Base-by-base conservation (phyloP, 805 yeast genomes). In the Metschnikowia reukaufii region DNA sequence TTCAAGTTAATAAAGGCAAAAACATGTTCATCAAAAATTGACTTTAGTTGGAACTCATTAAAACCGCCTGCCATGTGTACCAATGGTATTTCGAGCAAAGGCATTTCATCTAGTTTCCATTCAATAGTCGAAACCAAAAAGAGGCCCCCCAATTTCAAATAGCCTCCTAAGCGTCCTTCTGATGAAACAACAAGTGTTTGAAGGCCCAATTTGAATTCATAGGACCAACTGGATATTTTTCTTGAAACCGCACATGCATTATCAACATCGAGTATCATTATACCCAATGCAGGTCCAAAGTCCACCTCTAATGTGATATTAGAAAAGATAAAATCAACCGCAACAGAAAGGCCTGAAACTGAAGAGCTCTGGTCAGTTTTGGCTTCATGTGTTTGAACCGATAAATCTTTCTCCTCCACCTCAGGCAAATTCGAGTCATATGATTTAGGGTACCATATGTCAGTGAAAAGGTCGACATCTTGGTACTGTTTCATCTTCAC, bases 401-500 rank as follows among this genome's bases (percentile, higher is more conserved):
- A 10, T 17, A 20, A 68, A 6, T 12, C 23, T 3, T 6, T 15
- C 12, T 36, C 34, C 20, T 31, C 45, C 10, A 6, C 21, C 29
- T 34, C 36, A 12, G 10, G 35, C 12, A 27, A 6, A 8, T 17
- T 39, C 4, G 41, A n/a, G 13, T 40, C 45, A 16, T 36, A 44
- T n/a, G 21, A 7, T 20, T 45, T 43, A 0, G 92, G 84, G 18
- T 77, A 61, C 97, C 97, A 90, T 27, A 88, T 81, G 65, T 91
- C 96, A 46, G 74, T 73, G 66, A 94, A 94, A 21, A 91, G 65
- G 43, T 86, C 84, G 46, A 92, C 65, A 62, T 94, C 97, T 61
- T 91, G 97, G 42, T 87, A 73, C 62, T 94, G 97, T 55, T 87
- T 87, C 50, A 90, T 72, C 56, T 88, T 87, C 47, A 94, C 67